Conservation (phyloP, 192 early-diverging fungal genomes). For the Podila horticola region DNA sequence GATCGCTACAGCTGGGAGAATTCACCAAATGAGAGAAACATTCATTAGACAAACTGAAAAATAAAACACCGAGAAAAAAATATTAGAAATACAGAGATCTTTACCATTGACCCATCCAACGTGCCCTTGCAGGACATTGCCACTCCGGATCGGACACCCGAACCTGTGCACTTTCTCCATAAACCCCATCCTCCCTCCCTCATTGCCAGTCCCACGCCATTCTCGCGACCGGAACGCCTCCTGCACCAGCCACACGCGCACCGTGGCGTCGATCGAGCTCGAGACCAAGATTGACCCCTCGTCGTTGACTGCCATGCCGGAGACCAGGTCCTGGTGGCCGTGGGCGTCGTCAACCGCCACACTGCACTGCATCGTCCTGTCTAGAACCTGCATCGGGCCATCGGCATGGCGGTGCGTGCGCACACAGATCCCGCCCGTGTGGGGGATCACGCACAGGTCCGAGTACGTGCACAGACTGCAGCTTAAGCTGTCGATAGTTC, state of each 20-base stretch:
- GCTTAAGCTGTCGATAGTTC: conserved; percentile 1
- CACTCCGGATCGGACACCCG: conserved; percentile 17
- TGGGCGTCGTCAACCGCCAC: neutral
- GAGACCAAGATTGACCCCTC: conserved; percentile 12
- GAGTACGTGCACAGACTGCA: conserved; percentile 34
- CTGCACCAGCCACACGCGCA: conserved; percentile 32
- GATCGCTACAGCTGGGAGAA: conserved; percentile 14
- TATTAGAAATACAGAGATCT: too few relatives aligned
- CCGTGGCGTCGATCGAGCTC: conserved; percentile 37
- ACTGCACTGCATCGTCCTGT: conserved; percentile 9
- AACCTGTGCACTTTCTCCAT: conserved; percentile 3
- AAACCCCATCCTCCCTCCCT: neutral
- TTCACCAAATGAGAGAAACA: neutral
- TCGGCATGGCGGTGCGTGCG: conserved; percentile 10
- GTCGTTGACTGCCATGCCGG: conserved; percentile 39
- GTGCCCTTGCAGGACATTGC: conserved; percentile 18
- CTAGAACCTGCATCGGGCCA: conserved; percentile 28
- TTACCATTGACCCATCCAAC: conserved; percentile 50
- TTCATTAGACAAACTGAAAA: neutral
- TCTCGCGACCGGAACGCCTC: neutral
- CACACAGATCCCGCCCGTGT: conserved; percentile 13
- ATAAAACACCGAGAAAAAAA: too few relatives aligned
- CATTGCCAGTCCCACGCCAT: neutral
- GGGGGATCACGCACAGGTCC: conserved; percentile 34
- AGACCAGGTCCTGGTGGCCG: conserved; percentile 35